These are phyloP conservation scores for Lathyrus oleraceus DNA, from an alignment of 306 rosid genomes.

Conservation along the genomic window DNA sequence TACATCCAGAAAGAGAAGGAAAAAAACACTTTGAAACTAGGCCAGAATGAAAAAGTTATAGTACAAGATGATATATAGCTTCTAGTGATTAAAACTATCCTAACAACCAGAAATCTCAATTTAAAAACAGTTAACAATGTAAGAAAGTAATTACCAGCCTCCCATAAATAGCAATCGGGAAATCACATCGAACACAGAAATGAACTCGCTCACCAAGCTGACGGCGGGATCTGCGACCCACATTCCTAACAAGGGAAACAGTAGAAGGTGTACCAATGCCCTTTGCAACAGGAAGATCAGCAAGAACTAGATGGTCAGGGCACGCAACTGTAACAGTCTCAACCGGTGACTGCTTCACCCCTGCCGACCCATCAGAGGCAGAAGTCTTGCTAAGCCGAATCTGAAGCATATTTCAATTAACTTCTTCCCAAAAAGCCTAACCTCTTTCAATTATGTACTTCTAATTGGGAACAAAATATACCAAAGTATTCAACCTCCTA, in stretches of 20 bases:
- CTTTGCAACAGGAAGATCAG: constrained; percentile 96
- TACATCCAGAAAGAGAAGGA: neutral
- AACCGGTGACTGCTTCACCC: constrained; percentile 55
- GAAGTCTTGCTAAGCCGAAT: constrained; percentile 83
- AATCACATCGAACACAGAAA: constrained; percentile 96
- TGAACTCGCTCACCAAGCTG: constrained; percentile 97
- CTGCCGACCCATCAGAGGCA: constrained; percentile 60
- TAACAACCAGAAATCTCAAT: constrained; percentile 1
- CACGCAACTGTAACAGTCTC: constrained; percentile 94
- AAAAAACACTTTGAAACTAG: neutral
- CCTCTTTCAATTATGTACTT: constrained; percentile 17
- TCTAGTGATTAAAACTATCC: neutral
- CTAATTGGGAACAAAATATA: neutral
- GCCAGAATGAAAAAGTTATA: neutral
- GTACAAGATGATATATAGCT: neutral
- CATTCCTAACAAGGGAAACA: constrained; percentile 66
- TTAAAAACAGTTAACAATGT: constrained; percentile 1
- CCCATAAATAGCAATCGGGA: constrained; percentile 85
- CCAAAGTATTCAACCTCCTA: neutral
- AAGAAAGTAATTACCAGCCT: constrained; percentile 60
- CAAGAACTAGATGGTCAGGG: constrained; percentile 94
- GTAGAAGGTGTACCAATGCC: constrained; percentile 86
- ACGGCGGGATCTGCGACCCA: constrained; percentile 94
- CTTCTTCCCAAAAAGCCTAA: constrained; percentile 23
- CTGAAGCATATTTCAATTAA: constrained; percentile 73